phyloP scores from a whole-genome alignment of 2,329 filamentous ascomycete species.

The Diaporthe citriasiana region DNA sequence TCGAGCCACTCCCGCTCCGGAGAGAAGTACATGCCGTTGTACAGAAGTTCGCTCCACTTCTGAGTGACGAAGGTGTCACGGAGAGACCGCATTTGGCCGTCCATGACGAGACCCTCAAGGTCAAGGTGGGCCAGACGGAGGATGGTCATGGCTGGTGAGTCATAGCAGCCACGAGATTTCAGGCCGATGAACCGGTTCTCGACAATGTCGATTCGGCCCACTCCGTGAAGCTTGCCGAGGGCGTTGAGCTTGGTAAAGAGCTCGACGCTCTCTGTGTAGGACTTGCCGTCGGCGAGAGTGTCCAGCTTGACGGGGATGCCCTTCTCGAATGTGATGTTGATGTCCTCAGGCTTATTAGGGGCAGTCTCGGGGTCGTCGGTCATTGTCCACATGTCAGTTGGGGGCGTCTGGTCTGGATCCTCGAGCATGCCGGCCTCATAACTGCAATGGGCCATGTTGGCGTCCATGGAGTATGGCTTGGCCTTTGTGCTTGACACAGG shows the following conservation, averaged over 20 bases:
- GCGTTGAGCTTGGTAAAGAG: constrained; percentile 80
- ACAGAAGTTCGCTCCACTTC: constrained; percentile 62
- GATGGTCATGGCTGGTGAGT: constrained; percentile 69
- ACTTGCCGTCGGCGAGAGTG: constrained; percentile 64
- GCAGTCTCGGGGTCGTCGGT: constrained; percentile 78
- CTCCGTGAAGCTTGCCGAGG: constrained; percentile 79
- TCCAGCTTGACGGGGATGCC: constrained; percentile 75
- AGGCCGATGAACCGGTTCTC: constrained; percentile 73
- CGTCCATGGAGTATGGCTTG: constrained; percentile 64
- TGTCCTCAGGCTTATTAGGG: constrained; percentile 78
- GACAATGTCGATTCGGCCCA: constrained; percentile 87
- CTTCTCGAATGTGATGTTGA: constrained; percentile 80
- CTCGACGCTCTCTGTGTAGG: constrained; percentile 77
- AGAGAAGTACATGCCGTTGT: constrained; percentile 65
- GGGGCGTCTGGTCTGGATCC: constrained; percentile 73
- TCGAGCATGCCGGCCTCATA: constrained; percentile 87
- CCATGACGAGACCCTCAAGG: constrained; percentile 64
- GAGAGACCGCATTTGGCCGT: constrained; percentile 69
- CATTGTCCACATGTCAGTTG: constrained; percentile 85
- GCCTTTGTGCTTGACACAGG: constrained; percentile 81
- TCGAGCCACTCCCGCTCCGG: constrained; percentile 71
- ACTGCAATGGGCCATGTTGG: constrained; percentile 62
- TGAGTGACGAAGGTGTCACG: constrained; percentile 70
- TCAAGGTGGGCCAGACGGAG: constrained; percentile 60
- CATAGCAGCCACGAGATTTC: constrained; percentile 87